Conservation (phyloP, 495 filamentous ascomycete genomes). For the Neurospora sublineolata region DNA sequence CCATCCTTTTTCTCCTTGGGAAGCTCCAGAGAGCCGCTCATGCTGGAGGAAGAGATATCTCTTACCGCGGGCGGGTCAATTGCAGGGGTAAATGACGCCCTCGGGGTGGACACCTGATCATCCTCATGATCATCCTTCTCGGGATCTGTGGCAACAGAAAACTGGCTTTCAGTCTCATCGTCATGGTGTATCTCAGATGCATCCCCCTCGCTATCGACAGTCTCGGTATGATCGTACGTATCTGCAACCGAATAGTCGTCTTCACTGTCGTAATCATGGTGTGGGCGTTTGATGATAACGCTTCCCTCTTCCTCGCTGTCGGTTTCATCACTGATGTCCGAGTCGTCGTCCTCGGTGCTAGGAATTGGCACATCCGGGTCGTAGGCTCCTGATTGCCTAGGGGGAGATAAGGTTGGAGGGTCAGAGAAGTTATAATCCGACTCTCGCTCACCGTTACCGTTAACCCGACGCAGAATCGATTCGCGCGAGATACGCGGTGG, state of each 20-base stretch:
- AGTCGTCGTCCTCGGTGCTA: slow-evolving; percentile 45
- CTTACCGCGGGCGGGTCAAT: not conserved
- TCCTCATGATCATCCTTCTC: slow-evolving; percentile 5
- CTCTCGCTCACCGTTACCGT: slow-evolving; percentile 52
- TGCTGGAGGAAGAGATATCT: slow-evolving; percentile 1
- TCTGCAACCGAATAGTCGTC: slow-evolving; percentile 69
- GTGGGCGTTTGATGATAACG: slow-evolving; percentile 52
- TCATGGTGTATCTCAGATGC: slow-evolving; percentile 18
- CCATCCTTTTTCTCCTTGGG: slow-evolving; percentile 15
- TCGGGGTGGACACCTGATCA: slow-evolving; percentile 35
- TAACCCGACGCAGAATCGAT: slow-evolving; percentile 81
- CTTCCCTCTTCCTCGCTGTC: slow-evolving; percentile 41
- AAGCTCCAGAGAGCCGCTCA: slow-evolving; percentile 5
- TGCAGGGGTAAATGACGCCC: slow-evolving; percentile 22
- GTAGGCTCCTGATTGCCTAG: slow-evolving; percentile 27
- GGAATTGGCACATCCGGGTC: slow-evolving; percentile 84
- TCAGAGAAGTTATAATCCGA: slow-evolving; percentile 55
- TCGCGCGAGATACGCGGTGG: slow-evolving; percentile 81
- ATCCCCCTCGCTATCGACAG: slow-evolving; percentile 32
- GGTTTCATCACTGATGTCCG: slow-evolving; percentile 38
- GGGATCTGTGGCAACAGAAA: slow-evolving; percentile 11
- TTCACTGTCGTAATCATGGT: slow-evolving; percentile 47
- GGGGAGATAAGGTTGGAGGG: slow-evolving; percentile 39
- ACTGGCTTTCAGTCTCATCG: slow-evolving; percentile 18
- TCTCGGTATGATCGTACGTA: slow-evolving; percentile 31